Conservation (phyloP, 2,329 filamentous ascomycete species). For the Phialocephala sp. region DNA sequence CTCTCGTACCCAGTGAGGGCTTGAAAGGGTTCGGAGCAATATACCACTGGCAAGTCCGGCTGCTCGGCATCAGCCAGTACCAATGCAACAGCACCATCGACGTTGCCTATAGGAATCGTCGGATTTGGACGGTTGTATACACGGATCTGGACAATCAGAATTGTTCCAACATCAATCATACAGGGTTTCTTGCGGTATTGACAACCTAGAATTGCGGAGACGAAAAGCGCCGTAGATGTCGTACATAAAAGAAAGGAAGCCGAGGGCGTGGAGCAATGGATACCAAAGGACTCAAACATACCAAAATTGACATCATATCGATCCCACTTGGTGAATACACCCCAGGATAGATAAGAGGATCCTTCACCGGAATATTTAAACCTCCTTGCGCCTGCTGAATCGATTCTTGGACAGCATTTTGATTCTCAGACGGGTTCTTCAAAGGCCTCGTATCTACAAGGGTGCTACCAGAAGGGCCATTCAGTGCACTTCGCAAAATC, state of each 20-base stretch:
- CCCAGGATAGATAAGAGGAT: slow-evolving; percentile 60
- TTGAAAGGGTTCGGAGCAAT: slow-evolving; percentile 93
- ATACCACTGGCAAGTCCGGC: slow-evolving; percentile 89
- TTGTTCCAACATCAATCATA: neutral
- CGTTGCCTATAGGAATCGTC: slow-evolving; percentile 84
- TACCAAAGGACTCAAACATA: slow-evolving; percentile 43
- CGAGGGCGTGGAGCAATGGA: neutral
- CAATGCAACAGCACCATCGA: slow-evolving; percentile 92
- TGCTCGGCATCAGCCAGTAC: slow-evolving; percentile 91
- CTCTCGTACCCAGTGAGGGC: slow-evolving; percentile 87
- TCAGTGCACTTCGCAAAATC: neutral
- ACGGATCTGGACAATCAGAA: slow-evolving; percentile 27
- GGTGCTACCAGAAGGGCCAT: neutral
- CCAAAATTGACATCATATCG: slow-evolving; percentile 61
- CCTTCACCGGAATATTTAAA: slow-evolving; percentile 29
- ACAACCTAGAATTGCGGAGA: neutral
- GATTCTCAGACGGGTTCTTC: neutral
- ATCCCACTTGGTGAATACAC: slow-evolving; percentile 61
- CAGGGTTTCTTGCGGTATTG: neutral
- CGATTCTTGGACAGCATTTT: neutral
- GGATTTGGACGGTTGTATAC: slow-evolving; percentile 83
- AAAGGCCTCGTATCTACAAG: neutral
- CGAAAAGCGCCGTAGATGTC: too few species aligned
- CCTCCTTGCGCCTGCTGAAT: neutral
- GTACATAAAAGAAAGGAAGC: neutral